These are phyloP conservation scores for Penicillium palitans DNA, from an alignment of 2,329 filamentous ascomycete genomes.

Conservation along the genomic window DNA sequence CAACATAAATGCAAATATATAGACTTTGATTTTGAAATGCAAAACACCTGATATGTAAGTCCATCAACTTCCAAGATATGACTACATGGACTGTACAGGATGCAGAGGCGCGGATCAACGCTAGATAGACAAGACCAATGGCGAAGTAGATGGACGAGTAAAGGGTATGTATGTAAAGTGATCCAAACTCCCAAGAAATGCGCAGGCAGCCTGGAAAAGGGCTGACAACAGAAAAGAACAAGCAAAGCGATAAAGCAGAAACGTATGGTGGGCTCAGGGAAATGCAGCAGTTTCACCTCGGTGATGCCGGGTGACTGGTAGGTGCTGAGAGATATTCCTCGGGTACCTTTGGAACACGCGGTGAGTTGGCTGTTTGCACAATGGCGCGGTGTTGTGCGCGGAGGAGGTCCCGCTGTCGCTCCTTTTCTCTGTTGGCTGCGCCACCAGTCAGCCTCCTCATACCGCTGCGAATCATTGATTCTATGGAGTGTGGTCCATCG, in stretches of 20 bases:
- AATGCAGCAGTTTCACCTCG: slow-evolving; percentile 21
- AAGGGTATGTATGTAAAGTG: slow-evolving; percentile 18
- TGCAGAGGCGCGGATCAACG: not conserved
- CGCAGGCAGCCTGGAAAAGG: slow-evolving; percentile 11
- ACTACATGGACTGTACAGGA: slow-evolving; percentile 7
- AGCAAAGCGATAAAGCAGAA: not conserved
- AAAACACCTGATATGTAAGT: slow-evolving; percentile 3
- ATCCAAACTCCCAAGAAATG: slow-evolving; percentile 24
- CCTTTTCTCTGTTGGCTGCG: slow-evolving; percentile 44
- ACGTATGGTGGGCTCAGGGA: not conserved
- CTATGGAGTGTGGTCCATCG: slow-evolving; percentile 46
- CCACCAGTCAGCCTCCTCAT: slow-evolving; percentile 51
- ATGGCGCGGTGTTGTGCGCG: slow-evolving; percentile 46
- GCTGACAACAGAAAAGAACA: slow-evolving; percentile 10
- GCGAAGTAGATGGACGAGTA: slow-evolving; percentile 9
- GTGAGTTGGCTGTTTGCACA: slow-evolving; percentile 41
- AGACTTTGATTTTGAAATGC: not conserved
- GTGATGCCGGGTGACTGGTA: slow-evolving; percentile 39
- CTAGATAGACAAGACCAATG: slow-evolving; percentile 5
- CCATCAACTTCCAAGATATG: not conserved
- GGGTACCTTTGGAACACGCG: slow-evolving; percentile 50
- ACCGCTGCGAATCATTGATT: slow-evolving; percentile 48
- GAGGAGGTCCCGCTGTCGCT: slow-evolving; percentile 47
- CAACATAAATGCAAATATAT: not conserved
- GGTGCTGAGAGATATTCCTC: slow-evolving; percentile 47